Conservation (phyloP, 2,329 filamentous ascomycete species). For the Eurotiales sp. region DNA sequence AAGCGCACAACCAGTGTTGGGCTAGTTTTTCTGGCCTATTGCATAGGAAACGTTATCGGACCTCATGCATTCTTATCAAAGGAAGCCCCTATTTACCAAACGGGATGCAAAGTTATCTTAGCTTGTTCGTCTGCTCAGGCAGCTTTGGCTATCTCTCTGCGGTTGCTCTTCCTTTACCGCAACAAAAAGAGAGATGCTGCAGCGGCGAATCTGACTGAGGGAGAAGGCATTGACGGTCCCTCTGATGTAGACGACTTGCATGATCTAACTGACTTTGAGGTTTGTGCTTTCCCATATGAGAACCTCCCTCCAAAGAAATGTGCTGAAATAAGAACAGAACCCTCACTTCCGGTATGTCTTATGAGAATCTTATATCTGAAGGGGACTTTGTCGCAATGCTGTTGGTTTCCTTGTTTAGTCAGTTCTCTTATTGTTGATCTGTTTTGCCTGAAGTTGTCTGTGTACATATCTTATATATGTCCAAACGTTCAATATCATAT, state of each 20-base stretch:
- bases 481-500: too few species aligned
- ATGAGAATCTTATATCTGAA: neutral
- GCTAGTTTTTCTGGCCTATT: constrained; percentile 43
- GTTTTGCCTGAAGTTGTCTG: neutral
- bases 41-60: constrained; percentile 44
- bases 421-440: neutral
- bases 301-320: too few species aligned
- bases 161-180: constrained; percentile 1
- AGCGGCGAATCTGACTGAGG: neutral
- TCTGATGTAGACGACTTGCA: neutral
- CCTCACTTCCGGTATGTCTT: constrained; percentile 8
- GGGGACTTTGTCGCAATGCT: too few species aligned
- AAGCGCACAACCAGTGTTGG: constrained; percentile 49
- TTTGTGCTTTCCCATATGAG: too few species aligned
- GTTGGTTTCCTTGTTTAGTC: neutral
- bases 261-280: constrained; percentile 1
- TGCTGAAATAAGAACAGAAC: too few species aligned
- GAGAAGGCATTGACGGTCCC: too few species aligned
- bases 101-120: constrained; percentile 51
- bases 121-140: constrained; percentile 20
- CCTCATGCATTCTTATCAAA: constrained; percentile 42
- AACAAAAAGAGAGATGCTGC: constrained; percentile 8
- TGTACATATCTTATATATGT: too few species aligned
- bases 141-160: constrained; percentile 1
- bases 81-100: constrained; percentile 47